A percentile compares a stretch with the other conserved stretches of the same genome.
phyloP scores from a whole-genome alignment of 768 basidiomycete species.

The Ephemerocybe angulata region DNA sequence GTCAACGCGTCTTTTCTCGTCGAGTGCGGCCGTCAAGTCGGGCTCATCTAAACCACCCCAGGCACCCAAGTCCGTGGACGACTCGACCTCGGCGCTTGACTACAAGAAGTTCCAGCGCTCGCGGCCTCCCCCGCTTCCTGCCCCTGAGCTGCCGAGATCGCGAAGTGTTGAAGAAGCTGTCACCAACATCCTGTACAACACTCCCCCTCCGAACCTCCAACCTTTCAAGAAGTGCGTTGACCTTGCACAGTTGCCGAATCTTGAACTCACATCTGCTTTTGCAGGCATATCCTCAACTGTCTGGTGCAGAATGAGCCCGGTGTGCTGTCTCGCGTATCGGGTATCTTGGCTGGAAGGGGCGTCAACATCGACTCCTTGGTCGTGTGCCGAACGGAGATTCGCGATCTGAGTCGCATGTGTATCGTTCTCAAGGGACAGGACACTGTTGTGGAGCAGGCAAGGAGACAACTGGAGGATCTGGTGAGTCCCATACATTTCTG shows the following conservation, averaged over 20 bases:
- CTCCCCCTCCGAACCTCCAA: constrained; percentile 85
- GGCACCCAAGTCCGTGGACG: constrained; percentile 79
- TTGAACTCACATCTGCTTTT: constrained; percentile 11
- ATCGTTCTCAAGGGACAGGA: constrained; percentile 96
- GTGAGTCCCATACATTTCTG: constrained; percentile 44
- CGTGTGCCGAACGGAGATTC: constrained; percentile 95
- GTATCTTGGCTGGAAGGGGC: constrained; percentile 93
- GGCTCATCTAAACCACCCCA: constrained; percentile 46
- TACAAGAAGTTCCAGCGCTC: constrained; percentile 74
- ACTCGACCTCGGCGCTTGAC: constrained; percentile 92
- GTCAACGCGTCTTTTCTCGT: constrained; percentile 35
- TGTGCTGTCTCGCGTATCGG: constrained; percentile 96
- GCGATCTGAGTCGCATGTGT: constrained; percentile 96
- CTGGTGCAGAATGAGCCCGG: constrained; percentile 99
- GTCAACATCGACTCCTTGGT: constrained; percentile 99
- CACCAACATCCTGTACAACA: constrained; percentile 96
- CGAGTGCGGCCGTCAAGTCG: constrained; percentile 30
- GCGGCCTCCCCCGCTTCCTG: constrained; percentile 81
- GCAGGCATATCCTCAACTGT: constrained; percentile 92
- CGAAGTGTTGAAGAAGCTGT: constrained; percentile 94
- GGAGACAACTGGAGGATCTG: constrained; percentile 93
- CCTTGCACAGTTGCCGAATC: neutral
- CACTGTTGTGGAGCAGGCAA: constrained; percentile 94
- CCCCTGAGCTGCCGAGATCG: constrained; percentile 77
- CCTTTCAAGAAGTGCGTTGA: constrained; percentile 83